Evolutionary conservation across 2,329 filamentous ascomycete genomes (phyloP), one percentile per base, ranked within the genome.

Genomic region (Aspergillus piperis): DNA sequence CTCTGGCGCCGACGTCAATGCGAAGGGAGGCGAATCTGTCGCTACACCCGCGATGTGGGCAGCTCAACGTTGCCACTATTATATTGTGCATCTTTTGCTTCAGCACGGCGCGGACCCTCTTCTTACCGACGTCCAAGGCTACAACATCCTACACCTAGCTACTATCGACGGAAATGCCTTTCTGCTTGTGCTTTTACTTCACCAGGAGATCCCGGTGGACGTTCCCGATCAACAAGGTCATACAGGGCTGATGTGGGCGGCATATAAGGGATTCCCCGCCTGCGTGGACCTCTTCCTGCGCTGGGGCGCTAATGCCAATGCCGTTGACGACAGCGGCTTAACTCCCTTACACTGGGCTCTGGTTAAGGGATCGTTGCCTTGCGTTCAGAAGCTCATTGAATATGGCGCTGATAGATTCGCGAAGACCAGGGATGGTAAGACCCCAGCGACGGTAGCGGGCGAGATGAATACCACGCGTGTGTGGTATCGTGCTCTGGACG

Each of bases 11-110:
- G 90, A 96, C 73, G 90, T 98, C 71, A 98, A 99, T 79, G 89
- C 88, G 64, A 96, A 96, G 77, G 95, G 96, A 76, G 95, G 95
- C 76, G 94, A 98, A 73, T 96, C 93, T 8, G 85, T 96, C 44
- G 94, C 95, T 15, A 98, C 95, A 47, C 90, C 95, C 15, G 88
- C 96, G 1, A 92, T 98, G 79, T 99, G 95, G 95, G 95, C 95
- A 36, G 95, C 93, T 60, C 96, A 98, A 79, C 86, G 92, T 71
- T 96, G 93, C 75, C 91, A 98, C 78, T 96, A 98, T 81, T 97
- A 98, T 77, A 90, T 95, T 59, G 92, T 99, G 68, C 90, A 97
- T 73, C 86, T 99, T 10, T 86, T 99, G 39, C 88, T 99, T 52
- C 87, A 95, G 71, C 87, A 92, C 75, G 95, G 95, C 71, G 95